Percentiles rank a stretch among this genome's conserved stretches.
Conservation (phyloP, 805 yeast genomes). For the Teunomyces lycoperdinae region DNA sequence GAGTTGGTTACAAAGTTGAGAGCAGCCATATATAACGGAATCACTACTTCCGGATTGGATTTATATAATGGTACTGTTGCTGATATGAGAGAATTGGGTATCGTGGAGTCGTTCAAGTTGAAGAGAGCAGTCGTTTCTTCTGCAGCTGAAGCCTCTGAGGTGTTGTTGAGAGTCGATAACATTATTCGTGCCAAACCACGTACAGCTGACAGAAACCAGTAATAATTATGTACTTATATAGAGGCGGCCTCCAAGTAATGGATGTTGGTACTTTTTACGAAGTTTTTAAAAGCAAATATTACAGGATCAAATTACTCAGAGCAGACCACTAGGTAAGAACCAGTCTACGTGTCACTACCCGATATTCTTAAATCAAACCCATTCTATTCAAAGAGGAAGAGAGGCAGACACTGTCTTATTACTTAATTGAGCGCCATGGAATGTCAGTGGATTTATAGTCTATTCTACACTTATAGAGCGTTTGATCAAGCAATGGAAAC, state of each 20-base stretch:
- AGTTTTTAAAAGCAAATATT: no score
- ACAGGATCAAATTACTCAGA: neutral
- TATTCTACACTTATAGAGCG: no score
- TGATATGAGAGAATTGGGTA: constrained; percentile 91
- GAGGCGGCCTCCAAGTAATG: neutral
- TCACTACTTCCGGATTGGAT: constrained; percentile 88
- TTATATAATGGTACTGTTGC: constrained; percentile 79
- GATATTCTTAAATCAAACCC: no score
- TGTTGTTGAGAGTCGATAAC: constrained; percentile 91
- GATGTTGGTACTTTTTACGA: neutral
- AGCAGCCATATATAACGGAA: constrained; percentile 87
- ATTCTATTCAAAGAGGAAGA: no score
- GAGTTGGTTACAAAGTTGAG: constrained; percentile 89
- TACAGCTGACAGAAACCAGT: constrained; percentile 80
- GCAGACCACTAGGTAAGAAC: no score
- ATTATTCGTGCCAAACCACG: constrained; percentile 96
- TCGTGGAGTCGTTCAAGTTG: constrained; percentile 89
- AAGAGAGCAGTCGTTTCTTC: constrained; percentile 91
- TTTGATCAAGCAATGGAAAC: no score
- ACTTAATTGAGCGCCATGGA: no score
- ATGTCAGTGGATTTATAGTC: no score
- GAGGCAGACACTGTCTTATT: no score
- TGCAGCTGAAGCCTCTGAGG: constrained; percentile 98
- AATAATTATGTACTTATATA: neutral
- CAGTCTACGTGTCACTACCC: no score